Conservation (phyloP, 805 yeast genomes). For the Blastobotrys chiropterorum region DNA sequence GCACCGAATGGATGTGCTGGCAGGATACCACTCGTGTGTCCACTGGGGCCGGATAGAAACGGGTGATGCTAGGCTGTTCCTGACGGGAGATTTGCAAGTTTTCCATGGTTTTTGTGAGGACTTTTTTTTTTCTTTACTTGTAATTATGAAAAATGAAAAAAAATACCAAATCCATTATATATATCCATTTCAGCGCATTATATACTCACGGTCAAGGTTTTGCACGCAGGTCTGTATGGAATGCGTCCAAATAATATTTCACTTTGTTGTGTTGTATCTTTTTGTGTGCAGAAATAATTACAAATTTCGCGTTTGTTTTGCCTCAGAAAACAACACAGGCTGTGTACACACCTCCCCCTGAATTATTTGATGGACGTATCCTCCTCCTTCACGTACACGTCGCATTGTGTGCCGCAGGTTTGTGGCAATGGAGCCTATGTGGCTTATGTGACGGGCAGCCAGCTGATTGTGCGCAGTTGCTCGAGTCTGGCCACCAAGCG, state of each 20-base stretch:
- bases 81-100: background rate
- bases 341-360: background rate
- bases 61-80: background rate
- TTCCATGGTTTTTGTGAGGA: no score
- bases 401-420: slow-evolving; percentile 12
- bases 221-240: background rate
- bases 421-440: slow-evolving; percentile 15
- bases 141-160: no score
- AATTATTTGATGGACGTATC: slow-evolving; percentile 7
- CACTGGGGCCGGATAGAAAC: background rate
- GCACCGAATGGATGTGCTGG: background rate
- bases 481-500: slow-evolving; percentile 15
- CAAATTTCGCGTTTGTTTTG: background rate
- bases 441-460: slow-evolving; percentile 16
- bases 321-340: background rate
- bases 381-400: slow-evolving; percentile 9
- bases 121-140: background rate
- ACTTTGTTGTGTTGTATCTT: background rate
- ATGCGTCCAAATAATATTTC: background rate
- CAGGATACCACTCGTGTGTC: background rate
- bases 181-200: background rate
- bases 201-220: background rate
- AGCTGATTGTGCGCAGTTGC: slow-evolving; percentile 16
- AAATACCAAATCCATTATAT: background rate
- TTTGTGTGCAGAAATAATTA: background rate